Evolutionary conservation across 768 basidiomycete genomes (phyloP), one percentile per base, ranked within the genome.

Genomic region (Candolleomyces aberdarensis): DNA sequence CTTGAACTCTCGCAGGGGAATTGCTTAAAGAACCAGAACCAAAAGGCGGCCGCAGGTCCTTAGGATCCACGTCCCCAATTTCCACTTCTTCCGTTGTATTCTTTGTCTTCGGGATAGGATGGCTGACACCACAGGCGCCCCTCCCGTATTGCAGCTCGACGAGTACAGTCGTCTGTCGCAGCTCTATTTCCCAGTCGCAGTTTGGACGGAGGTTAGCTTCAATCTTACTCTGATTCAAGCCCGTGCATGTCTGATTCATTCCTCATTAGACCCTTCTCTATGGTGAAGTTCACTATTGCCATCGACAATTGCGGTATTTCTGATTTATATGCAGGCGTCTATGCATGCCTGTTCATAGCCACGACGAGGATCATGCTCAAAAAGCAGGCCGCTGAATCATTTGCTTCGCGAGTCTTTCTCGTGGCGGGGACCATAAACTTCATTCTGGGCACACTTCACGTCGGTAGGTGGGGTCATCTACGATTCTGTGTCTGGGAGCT

Each of bases 111-210:
- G n/a, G 8, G 15, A n/a, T n/a, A 22, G 20, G 49, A 51, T 51
- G 49, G 20, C 49, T 20, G 49, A 51, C 9, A 22, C 20, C 46
- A 7, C 46, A 17, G n/a, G 20, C 14, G 49, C 17, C 9, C n/a
- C 13, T 51, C 13, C 14, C 74, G 84, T 74, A 81, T 80, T 66
- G 82, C 83, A 3, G 71, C 74, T 0, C 83, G 49, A 51, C 3
- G 29, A 51, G 49, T 51, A 51, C 22, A 31, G 22, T 31, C 49
- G 49, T 9, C 9, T 84, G 0, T 83, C 82, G 6, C 80, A 83
- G 60, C 71, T 85, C 3, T 85, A 85, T 71, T 80, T 78, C 61
- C 71, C 84, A 29, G 82, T 85, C 62, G 53, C 32, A 11, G 32
- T 55, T 17, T 55, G 53, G 53, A 17, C 29, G 6, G 53, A 55